Evolutionary conservation across 1,284 basidiomycete genomes (phyloP).

Genomic region (Naganishia liquefaciens): DNA sequence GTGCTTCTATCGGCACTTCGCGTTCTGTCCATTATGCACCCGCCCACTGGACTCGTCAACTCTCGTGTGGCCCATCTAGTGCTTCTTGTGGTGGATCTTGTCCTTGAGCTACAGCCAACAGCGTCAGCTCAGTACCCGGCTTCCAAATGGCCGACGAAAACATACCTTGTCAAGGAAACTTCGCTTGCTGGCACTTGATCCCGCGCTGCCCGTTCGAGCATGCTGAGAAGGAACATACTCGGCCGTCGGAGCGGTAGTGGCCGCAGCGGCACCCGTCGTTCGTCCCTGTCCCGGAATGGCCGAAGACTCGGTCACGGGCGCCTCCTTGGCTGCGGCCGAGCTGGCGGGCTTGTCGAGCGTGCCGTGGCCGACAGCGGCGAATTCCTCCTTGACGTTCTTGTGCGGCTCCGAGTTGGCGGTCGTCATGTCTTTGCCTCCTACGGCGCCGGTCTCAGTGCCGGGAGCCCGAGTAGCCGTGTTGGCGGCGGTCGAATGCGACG

Average conservation of each 20-base stretch:
- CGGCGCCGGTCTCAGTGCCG: conserved; percentile 18
- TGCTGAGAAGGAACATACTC: conserved; percentile 10
- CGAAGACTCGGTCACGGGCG: conserved; percentile 25
- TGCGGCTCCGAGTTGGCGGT: conserved; percentile 32
- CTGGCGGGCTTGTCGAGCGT: conserved; percentile 28
- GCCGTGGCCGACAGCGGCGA: conserved; percentile 30
- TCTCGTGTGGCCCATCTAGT: conserved; percentile 8
- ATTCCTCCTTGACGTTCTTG: conserved; percentile 28
- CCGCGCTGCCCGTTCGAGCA: conserved; percentile 9
- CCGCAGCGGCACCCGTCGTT: neutral
- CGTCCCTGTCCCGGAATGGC: conserved; percentile 14
- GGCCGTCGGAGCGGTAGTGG: neutral
- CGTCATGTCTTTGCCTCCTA: conserved; percentile 25
- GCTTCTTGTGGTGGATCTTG: conserved; percentile 30
- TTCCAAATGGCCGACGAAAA: neutral
- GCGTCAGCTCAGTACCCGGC: neutral
- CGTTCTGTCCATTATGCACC: neutral
- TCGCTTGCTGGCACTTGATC: conserved; percentile 25
- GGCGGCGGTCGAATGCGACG: neutral
- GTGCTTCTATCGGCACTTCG: too few relatives aligned
- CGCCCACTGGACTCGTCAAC: neutral
- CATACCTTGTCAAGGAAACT: conserved; percentile 32
- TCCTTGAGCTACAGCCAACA: conserved; percentile 17
- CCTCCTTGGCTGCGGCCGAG: conserved; percentile 22
- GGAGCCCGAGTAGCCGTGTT: conserved; percentile 19